These are phyloP conservation scores for Lathyrus oleraceus DNA, from an alignment of 306 rosid genomes.

Conservation along the genomic window DNA sequence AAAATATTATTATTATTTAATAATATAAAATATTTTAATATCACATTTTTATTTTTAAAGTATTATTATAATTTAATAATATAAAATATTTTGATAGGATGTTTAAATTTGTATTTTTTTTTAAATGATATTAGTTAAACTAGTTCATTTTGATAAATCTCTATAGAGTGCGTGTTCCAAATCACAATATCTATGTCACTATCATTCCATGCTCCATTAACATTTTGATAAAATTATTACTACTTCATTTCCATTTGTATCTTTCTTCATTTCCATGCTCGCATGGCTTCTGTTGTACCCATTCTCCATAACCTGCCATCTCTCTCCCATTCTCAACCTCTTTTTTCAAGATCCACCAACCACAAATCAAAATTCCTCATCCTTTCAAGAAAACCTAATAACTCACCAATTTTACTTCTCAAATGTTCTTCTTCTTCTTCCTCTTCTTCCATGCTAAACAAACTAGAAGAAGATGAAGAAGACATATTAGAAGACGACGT, in stretches of 20 bases:
- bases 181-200: too few species aligned
- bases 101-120: too few species aligned
- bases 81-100: too few species aligned
- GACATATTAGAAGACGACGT: too few species aligned
- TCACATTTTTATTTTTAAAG: too few species aligned
- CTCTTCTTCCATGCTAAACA: slow-evolving; percentile 23
- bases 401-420: background rate
- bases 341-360: background rate
- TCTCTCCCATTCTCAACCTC: background rate
- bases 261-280: background rate
- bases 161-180: too few species aligned
- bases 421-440: slow-evolving; percentile 17
- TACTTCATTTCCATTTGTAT: background rate
- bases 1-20: too few species aligned
- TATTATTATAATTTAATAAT: too few species aligned
- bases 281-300: slow-evolving; percentile 1
- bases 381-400: background rate
- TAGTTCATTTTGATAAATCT: too few species aligned
- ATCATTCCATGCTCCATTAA: background rate
- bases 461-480: background rate
- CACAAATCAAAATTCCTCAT: background rate
- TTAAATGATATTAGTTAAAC: too few species aligned
- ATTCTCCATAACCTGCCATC: background rate
- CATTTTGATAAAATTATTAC: background rate
- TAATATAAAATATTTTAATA: too few species aligned